These are phyloP conservation scores for Dichomitus squalens DNA, from an alignment of 1,284 basidiomycete genomes.

Conservation along the genomic window DNA sequence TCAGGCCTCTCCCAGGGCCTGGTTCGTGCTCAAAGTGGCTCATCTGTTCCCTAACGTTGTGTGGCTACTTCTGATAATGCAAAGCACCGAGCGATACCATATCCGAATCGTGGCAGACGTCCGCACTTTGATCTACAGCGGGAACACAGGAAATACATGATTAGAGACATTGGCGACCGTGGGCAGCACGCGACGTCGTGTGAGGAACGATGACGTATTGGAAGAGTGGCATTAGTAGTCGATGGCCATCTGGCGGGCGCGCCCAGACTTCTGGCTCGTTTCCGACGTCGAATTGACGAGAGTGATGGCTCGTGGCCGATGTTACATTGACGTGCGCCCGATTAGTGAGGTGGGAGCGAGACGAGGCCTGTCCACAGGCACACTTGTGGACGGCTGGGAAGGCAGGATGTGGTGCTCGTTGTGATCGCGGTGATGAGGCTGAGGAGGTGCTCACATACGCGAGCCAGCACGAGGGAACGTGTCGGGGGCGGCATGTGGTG, in stretches of 20 bases:
- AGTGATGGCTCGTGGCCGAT: conserved; percentile 2
- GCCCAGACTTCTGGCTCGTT: conserved; percentile 19
- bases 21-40: neutral
- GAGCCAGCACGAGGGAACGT: conserved; percentile 6
- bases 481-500: neutral
- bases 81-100: neutral
- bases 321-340: conserved; percentile 1
- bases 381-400: neutral
- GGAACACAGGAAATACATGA: neutral
- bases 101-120: neutral
- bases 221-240: conserved; percentile 5
- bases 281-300: conserved; percentile 13
- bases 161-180: neutral
- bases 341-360: neutral
- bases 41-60: neutral
- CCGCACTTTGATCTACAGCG: neutral
- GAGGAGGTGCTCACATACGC: conserved; percentile 1
- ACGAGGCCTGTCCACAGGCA: neutral
- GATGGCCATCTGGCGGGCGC: conserved; percentile 18
- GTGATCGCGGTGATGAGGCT: conserved; percentile 16
- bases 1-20: neutral
- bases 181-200: conserved; percentile 7
- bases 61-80: neutral
- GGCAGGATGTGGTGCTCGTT: conserved; percentile 7
- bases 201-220: conserved; percentile 12